Base-by-base conservation (phyloP, 2,329 filamentous ascomycete genomes). In the Alternaria sp. region DNA sequence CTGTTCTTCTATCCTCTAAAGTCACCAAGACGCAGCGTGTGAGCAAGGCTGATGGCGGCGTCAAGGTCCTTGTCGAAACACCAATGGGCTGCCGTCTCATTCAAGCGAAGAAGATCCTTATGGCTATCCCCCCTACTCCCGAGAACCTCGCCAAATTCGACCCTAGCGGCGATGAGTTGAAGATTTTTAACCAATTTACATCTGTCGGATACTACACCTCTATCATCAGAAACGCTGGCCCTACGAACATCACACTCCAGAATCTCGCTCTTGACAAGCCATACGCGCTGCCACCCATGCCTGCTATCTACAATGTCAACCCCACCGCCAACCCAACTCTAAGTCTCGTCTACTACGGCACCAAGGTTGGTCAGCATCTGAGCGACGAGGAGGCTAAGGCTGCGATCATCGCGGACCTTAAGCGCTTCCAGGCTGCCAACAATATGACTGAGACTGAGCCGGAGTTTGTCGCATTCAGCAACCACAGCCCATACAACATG, bases 81-180 rank as follows among this genome's bases (percentile, higher is more conserved):
- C 63, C 69, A 1, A 36, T 46, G 3, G 66, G 67, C 48, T 12
- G 32, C n/a, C 64, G 59, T 14, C 62, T 70, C 51, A 71, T 84
- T 44, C 58, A 72, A 47, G 79, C 80, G 4, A 76, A 76, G 36
- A 78, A 81, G 57, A 62, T 84, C 1, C 59, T 84, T 16, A 72
- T 81, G 18, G 70, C 81, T n/a, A 75, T 81, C 8, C 81, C 81
- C 1, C 81, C 80, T 3, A 74, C 71, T 32, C 47, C 78, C 5
- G 58, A 73, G 0, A 78, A 74, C 43, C 71, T 83, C 9, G 7
- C 51, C 0, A 66, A 64, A 0, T 81, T 81, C 55, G 79, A 79
- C 51, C 68, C 83, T n/a, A 70, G 68, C 34, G 0, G 54, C 0
- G 51, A 64, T 0, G 82, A 85, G 54, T 38, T 30, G 2, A 34